Conservation (phyloP, 352 stramenopile species). For the Globisporangium megalacanthum region DNA sequence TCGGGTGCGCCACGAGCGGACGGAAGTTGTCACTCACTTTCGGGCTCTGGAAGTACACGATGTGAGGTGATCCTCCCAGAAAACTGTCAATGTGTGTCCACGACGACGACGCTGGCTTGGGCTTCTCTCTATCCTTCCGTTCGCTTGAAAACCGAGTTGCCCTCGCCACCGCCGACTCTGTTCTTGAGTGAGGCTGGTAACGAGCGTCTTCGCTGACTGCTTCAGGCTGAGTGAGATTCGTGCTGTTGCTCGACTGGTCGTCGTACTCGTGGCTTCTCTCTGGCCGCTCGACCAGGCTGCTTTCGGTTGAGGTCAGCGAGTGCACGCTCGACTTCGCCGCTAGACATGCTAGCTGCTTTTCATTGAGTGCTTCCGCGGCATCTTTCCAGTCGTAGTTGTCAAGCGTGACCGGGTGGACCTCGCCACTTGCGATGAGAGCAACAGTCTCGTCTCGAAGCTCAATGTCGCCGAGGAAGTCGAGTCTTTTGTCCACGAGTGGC, state of each 20-base stretch:
- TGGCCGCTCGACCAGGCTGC: conserved; percentile 15
- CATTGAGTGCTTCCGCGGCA: conserved; percentile 15
- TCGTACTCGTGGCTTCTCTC: conserved; percentile 10
- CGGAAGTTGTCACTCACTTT: conserved; percentile 81
- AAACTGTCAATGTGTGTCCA: conserved; percentile 67
- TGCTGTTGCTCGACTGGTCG: conserved; percentile 8
- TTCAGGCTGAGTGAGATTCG: conserved; percentile 5
- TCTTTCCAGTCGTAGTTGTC: conserved; percentile 75
- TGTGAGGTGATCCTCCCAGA: conserved; percentile 58
- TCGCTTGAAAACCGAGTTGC: neutral
- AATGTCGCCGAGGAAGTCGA: conserved; percentile 67
- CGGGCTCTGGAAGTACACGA: conserved; percentile 71
- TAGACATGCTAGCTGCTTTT: conserved; percentile 14
- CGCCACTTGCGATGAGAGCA: conserved; percentile 44
- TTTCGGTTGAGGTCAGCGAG: conserved; percentile 61
- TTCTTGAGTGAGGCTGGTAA: neutral
- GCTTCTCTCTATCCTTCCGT: conserved; percentile 18
- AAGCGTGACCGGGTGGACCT: conserved; percentile 62
- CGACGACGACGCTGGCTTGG: conserved; percentile 38
- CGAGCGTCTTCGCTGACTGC: neutral
- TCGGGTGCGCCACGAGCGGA: conserved; percentile 28
- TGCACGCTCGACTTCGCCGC: conserved; percentile 14
- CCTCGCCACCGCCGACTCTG: neutral
- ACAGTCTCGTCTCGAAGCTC: conserved; percentile 50
- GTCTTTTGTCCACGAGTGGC: conserved; percentile 38